These are phyloP conservation scores for Cicer cuneatum DNA, from an alignment of 306 rosid genomes.

Conservation along the genomic window DNA sequence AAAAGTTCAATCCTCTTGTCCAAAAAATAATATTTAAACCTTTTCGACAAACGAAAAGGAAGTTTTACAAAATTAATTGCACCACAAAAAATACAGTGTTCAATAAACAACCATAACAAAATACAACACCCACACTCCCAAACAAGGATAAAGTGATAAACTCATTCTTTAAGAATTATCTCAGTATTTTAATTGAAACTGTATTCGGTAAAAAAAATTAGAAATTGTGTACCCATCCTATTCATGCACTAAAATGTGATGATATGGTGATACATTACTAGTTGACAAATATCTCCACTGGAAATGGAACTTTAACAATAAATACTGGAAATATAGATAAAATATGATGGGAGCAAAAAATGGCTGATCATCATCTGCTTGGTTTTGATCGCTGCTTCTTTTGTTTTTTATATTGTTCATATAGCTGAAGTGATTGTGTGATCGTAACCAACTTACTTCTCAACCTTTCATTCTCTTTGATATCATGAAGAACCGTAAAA, in stretches of 20 bases:
- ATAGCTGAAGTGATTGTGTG: conserved; percentile 57
- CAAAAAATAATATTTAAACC: no score
- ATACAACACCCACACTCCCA: background rate
- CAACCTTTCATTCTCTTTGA: conserved; percentile 76
- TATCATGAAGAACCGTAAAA: conserved; percentile 70
- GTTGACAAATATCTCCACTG: background rate
- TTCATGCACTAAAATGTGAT: conserved; percentile 7
- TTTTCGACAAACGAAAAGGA: background rate
- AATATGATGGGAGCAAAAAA: background rate
- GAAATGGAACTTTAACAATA: conserved; percentile 10
- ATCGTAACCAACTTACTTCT: conserved; percentile 69
- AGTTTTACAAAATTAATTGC: conserved; percentile 20
- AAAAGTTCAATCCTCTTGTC: no score
- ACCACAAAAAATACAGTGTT: background rate
- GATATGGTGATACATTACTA: conserved; percentile 16
- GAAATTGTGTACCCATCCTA: background rate
- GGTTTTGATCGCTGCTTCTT: conserved; percentile 52
- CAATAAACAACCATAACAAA: background rate
- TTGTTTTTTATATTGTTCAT: conserved; percentile 71
- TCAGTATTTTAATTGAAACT: background rate
- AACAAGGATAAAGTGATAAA: background rate
- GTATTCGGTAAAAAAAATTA: background rate
- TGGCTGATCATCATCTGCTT: conserved; percentile 18
- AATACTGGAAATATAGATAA: background rate
- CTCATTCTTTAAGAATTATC: background rate